A percentile compares a stretch with the other conserved stretches of the same genome.
phyloP scores from a whole-genome alignment of 176 grass and related monocot genomes.

The Carex pumila region DNA sequence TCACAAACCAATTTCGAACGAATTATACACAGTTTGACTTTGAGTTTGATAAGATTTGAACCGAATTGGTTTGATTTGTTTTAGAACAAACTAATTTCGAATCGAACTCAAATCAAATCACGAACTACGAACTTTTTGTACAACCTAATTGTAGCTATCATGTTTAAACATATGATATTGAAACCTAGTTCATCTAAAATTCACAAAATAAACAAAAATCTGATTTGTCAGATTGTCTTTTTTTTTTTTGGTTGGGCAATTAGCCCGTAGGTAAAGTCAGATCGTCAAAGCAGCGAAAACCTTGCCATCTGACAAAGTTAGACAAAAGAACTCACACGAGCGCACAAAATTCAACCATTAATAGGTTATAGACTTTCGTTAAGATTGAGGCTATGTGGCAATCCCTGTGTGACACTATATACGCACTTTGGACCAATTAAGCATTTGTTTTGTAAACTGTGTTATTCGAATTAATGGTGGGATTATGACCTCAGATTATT shows the following conservation, averaged over 20 bases:
- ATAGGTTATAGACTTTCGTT: neutral
- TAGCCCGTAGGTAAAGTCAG: neutral
- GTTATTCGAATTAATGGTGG: neutral
- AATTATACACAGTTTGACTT: too few relatives aligned
- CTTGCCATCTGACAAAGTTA: conserved; percentile 15
- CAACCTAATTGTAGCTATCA: too few relatives aligned
- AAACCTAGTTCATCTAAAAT: too few relatives aligned
- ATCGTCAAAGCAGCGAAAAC: neutral
- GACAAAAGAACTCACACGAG: conserved; percentile 11
- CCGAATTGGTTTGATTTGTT: too few relatives aligned
- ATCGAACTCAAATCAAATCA: too few relatives aligned
- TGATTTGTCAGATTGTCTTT: neutral
- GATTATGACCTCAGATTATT: too few relatives aligned
- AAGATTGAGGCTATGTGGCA: neutral
- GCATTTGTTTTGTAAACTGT: neutral
- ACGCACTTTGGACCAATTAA: neutral
- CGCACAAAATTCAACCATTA: conserved; percentile 22
- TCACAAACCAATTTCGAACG: too few relatives aligned
- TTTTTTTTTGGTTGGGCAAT: neutral
- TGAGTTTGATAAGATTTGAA: too few relatives aligned
- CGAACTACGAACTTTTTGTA: too few relatives aligned
- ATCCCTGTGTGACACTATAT: neutral
- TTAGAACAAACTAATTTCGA: too few relatives aligned
- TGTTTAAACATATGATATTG: too few relatives aligned
- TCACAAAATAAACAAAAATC: neutral